These are phyloP conservation scores for Wickerhamiella azymoides DNA, from an alignment of 805 yeast species.

Conservation along the genomic window DNA sequence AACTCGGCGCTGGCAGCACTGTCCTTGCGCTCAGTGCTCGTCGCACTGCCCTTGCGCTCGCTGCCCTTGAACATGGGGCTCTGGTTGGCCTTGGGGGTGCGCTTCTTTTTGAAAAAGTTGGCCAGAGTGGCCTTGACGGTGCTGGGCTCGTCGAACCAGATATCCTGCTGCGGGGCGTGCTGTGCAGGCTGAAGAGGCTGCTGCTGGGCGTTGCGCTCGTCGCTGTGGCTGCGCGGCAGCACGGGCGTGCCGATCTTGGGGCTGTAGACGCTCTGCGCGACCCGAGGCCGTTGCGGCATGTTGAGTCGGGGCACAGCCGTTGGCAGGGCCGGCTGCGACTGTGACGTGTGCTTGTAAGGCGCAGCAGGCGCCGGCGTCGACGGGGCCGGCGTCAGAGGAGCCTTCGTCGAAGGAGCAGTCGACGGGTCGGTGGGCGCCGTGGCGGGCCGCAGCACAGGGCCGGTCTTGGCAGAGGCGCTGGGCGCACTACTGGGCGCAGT, in stretches of 20 bases:
- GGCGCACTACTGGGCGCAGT: too few species aligned
- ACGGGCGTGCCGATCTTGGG: conserved; percentile 1
- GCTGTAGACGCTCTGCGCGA: conserved; percentile 5
- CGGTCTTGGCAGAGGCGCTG: too few species aligned
- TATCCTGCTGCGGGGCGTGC: conserved; percentile 1
- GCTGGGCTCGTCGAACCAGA: conserved; percentile 6
- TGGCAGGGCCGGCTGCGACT: background rate
- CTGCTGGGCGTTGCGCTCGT: conserved; percentile 3
- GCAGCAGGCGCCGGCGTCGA: too few species aligned
- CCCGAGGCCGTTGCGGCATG: conserved; percentile 1
- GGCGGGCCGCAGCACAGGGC: too few species aligned
- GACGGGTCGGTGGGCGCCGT: background rate
- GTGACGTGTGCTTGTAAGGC: background rate
- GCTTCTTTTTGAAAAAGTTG: conserved; percentile 6
- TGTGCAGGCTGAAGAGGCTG: too few species aligned
- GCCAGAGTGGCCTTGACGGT: conserved; percentile 3
- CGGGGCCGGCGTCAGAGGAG: too few species aligned
- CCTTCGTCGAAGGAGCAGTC: background rate
- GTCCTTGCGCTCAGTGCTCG: too few species aligned
- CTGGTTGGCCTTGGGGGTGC: conserved; percentile 1
- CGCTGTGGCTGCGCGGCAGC: conserved; percentile 1
- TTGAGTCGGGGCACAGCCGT: background rate
- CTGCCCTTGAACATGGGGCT: background rate
- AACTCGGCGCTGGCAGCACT: background rate
- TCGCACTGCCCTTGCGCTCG: background rate